Base-by-base conservation (phyloP, 1,284 basidiomycete species). In the Ceratobasidium sp. region DNA sequence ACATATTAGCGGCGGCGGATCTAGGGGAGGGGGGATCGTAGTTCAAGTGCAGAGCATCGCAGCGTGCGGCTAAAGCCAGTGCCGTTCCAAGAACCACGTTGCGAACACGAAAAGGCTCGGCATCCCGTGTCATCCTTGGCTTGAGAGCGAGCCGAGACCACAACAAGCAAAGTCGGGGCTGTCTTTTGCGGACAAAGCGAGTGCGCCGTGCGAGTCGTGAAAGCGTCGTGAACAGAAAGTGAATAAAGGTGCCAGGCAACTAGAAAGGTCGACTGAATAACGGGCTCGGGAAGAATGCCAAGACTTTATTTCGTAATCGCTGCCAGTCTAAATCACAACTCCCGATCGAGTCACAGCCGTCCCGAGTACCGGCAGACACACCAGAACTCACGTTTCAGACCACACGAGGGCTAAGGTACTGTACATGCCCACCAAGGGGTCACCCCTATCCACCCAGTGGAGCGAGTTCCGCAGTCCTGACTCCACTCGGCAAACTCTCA, bases 81-180 rank as follows among this genome's bases (percentile, higher is more conserved):
- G 53, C 9, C 28, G 48, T 32, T 28, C 62, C 62, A 57, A 69
- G 65, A 69, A 69, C 65, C 64, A 67, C 64, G 64, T 67, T 67
- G 64, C 50, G 64, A 36, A 23, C 65, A 69, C 65, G 65, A 55
- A 69, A 69, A 69, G 65, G 65, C 65, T 69, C 36, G 65, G 52
- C 53, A 39, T 69, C 52, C 43, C 43, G 39, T 55, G 45, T 18
- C 65, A 58, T 69, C 9, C 65, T 55, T 69, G 53, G 36, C 41
- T 55, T 21, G 53, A 45, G 46, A 48, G 30, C 41, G 39, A 23
- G n/a, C 62, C 52, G 53, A 32, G 43, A 30, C 48, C 32, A 46
- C 26, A 16, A 28, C 34, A 50, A 1, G 12, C 50, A 16, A 28
- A n/a, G 21, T 32, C 21, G 2, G 2, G 14, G 16, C 18, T 3